phyloP scores from a whole-genome alignment of 2,329 filamentous ascomycete genomes.

The Sphaerostilbella broomeana region DNA sequence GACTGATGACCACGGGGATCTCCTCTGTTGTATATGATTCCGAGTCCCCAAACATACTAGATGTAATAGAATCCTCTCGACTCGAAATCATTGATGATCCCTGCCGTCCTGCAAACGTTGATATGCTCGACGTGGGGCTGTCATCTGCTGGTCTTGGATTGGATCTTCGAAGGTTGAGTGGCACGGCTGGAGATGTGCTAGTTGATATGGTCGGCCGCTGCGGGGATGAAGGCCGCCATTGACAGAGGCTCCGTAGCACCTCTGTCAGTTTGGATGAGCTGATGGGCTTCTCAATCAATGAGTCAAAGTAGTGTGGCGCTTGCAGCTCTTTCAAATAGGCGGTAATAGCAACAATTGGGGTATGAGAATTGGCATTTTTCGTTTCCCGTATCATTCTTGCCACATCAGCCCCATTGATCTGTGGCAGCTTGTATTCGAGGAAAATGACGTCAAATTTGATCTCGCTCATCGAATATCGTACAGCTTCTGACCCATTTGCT shows the following conservation, averaged over 20 bases:
- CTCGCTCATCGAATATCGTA: conserved; percentile 90
- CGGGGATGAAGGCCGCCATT: conserved; percentile 76
- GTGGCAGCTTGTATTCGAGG: conserved; percentile 91
- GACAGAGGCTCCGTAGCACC: conserved; percentile 77
- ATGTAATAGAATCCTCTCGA: conserved; percentile 81
- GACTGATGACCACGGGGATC: conserved; percentile 65
- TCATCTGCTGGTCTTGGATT: conserved; percentile 56
- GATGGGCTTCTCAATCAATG: conserved; percentile 91
- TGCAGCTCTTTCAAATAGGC: conserved; percentile 97
- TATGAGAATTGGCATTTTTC: conserved; percentile 88
- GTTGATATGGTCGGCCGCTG: conserved; percentile 36
- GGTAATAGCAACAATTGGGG: conserved; percentile 92
- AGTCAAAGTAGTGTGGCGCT: conserved; percentile 92
- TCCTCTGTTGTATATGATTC: conserved; percentile 76
- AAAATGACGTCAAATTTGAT: conserved; percentile 99
- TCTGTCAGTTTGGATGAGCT: conserved; percentile 87
- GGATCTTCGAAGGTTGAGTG: conserved; percentile 59
- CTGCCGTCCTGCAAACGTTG: conserved; percentile 60
- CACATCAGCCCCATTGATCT: conserved; percentile 91
- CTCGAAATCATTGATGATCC: conserved; percentile 75
- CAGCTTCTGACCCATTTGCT: conserved; percentile 81
- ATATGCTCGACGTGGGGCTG: conserved; percentile 76
- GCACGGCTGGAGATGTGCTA: conserved; percentile 51
- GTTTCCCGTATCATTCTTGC: conserved; percentile 97
- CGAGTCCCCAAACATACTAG: conserved; percentile 79